Conservation (phyloP, 2,329 filamentous ascomycete genomes). For the Fusarium chuoi region DNA sequence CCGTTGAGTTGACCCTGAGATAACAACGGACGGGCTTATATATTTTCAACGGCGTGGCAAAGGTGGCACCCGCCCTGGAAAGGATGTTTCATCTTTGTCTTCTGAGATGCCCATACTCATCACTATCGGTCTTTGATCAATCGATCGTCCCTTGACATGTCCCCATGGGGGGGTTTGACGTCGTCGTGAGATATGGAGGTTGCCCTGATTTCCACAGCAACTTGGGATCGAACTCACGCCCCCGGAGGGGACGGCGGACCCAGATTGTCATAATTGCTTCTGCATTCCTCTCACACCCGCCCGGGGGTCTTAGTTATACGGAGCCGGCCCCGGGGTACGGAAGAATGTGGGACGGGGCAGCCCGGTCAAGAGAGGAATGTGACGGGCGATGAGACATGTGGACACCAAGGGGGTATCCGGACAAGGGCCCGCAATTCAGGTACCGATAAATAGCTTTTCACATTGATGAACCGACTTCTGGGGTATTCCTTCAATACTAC, state of each 20-base stretch:
- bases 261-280: constrained; percentile 26
- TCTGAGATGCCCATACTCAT: constrained; percentile 16
- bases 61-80: constrained; percentile 23
- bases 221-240: constrained; percentile 6
- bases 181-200: constrained; percentile 24
- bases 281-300: constrained; percentile 40
- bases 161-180: constrained; percentile 16
- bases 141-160: constrained; percentile 12
- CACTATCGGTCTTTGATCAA: constrained; percentile 10
- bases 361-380: constrained; percentile 37
- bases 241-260: constrained; percentile 7
- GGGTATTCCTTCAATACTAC: constrained; percentile 26
- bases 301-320: constrained; percentile 24
- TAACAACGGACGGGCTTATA: constrained; percentile 32
- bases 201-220: constrained; percentile 38
- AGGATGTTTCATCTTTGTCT: constrained; percentile 28
- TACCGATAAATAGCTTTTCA: constrained; percentile 17
- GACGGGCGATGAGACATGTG: constrained; percentile 33
- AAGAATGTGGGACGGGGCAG: constrained; percentile 40
- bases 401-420: constrained; percentile 8
- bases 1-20: constrained; percentile 36
- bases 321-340: constrained; percentile 35
- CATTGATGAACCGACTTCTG: constrained; percentile 21
- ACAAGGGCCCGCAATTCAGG: constrained; percentile 17
- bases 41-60: constrained; percentile 30